A percentile compares a stretch with the other conserved stretches of the same genome.
Conservation (phyloP, 805 yeast genomes). For the Kodamaea kaohsiungensis region DNA sequence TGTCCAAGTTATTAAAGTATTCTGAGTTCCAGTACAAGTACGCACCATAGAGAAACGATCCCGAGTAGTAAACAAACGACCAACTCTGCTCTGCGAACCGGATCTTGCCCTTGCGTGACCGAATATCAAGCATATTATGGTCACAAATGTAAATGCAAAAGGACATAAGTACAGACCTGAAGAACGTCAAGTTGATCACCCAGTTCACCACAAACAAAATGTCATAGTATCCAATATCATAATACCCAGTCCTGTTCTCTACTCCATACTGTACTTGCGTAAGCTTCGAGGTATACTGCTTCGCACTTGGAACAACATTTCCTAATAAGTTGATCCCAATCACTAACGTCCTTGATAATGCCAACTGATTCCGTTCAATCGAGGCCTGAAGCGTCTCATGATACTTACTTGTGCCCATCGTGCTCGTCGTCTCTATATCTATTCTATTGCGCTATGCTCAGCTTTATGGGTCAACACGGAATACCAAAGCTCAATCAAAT, state of each 20-base stretch:
- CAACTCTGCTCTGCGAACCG: conserved; percentile 90
- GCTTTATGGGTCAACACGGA: not conserved
- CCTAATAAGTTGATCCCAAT: conserved; percentile 27
- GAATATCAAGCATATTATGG: conserved; percentile 38
- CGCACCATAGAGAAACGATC: conserved; percentile 58
- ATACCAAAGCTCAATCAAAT: not conserved
- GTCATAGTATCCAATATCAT: conserved; percentile 61
- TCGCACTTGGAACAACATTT: conserved; percentile 21
- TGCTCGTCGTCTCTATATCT: not conserved
- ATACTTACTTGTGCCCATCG: conserved; percentile 11
- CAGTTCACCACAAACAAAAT: conserved; percentile 52
- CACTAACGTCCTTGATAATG: conserved; percentile 31
- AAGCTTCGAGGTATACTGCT: conserved; percentile 34
- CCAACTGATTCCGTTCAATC: conserved; percentile 39
- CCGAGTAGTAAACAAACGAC: conserved; percentile 61
- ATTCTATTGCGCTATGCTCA: not conserved
- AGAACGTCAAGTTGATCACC: conserved; percentile 55
- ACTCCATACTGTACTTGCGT: conserved; percentile 34
- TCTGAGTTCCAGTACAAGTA: conserved; percentile 57
- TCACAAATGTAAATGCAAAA: conserved; percentile 62
- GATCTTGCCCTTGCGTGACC: conserved; percentile 50
- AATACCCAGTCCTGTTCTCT: conserved; percentile 21
- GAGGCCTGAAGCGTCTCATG: conserved; percentile 25
- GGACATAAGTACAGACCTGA: conserved; percentile 63
- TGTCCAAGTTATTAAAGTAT: conserved; percentile 58